Conservation (phyloP, 495 filamentous ascomycete species). For the Penicillium soppii region DNA sequence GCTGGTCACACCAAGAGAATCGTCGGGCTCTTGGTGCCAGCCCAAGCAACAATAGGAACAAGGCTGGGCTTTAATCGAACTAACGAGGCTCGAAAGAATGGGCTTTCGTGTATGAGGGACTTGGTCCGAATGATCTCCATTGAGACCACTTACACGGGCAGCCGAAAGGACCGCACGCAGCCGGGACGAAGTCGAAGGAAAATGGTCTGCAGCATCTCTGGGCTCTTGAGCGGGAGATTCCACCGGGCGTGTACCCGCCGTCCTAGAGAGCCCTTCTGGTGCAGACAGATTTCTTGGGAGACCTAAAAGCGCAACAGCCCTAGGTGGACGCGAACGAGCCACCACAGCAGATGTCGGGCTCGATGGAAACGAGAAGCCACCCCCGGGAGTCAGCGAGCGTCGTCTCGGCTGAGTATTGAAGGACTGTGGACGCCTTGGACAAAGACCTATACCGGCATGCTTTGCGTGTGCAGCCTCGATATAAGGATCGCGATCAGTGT, state of each 20-base stretch:
- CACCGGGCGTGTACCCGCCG: background rate
- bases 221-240: background rate
- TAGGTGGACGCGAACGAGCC: background rate
- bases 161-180: background rate
- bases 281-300: slow-evolving; percentile 2
- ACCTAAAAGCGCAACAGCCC: slow-evolving; percentile 8
- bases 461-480: background rate
- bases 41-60: slow-evolving; percentile 22
- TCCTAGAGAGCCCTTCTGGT: slow-evolving; percentile 6
- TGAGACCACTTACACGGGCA: background rate
- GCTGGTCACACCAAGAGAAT: slow-evolving; percentile 7
- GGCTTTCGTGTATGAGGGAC: background rate
- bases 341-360: background rate
- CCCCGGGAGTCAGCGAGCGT: background rate
- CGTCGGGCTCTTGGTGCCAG: slow-evolving; percentile 4
- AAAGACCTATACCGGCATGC: background rate
- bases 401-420: background rate
- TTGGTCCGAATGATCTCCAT: background rate
- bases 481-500: background rate
- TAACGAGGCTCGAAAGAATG: background rate
- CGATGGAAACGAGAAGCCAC: background rate
- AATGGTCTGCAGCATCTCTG: background rate
- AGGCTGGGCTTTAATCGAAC: slow-evolving; percentile 12
- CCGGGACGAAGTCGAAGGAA: background rate
- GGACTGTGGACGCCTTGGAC: background rate